Evolutionary conservation across 106 monocot genomes (phyloP), one percentile per base, ranked within the genome.

Genomic region (Chionographis japonica): DNA sequence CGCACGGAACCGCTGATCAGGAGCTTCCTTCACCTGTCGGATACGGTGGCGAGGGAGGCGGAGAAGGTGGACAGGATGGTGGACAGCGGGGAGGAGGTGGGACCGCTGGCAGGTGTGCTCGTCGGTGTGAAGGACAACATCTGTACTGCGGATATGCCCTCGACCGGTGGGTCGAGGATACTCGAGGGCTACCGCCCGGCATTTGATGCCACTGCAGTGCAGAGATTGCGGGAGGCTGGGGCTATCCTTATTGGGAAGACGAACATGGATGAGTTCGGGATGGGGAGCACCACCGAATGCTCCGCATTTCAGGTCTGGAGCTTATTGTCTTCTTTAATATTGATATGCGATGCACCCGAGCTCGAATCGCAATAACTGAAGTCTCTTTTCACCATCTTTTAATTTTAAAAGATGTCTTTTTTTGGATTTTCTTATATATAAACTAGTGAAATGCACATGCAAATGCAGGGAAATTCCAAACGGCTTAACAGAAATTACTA

Each of bases 251-350:
- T 90, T 6, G 97, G 97, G 60, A 97, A 97, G 83, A 92, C 97
- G 17, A 97, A 97, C 61, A 58, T 97, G 78, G 97, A 97, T 71
- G 97, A 97, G 78, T 92, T 97, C 56, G 97, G 97, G 12, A 97
- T 97, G 97, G 97, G 97, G 54, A 92, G 92, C 76, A 89, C 76
- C 53, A 97, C 97, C 6, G 97, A 97, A 61, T 66, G 80, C 37
- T 97, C 97, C 4, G 91, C 83, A 6, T 97, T 97, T 70, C 97
- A 97, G 81, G 95, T 91, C 17, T 38, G 27, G 3, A 49, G 53
- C 9, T 6, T 57, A 49, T 16, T 40, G 15, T 59, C 13, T 56
- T 66, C 3, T 8, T 37, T 39, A 3, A 4, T 52, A n/a, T n/a
- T n/a, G n/a, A n/a, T n/a, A n/a, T n/a, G n/a, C n/a, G n/a, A n/a